Evolutionary conservation across 768 basidiomycete species (phyloP), one percentile per base, ranked within the genome.

Genomic region (Mycena vitilis): DNA sequence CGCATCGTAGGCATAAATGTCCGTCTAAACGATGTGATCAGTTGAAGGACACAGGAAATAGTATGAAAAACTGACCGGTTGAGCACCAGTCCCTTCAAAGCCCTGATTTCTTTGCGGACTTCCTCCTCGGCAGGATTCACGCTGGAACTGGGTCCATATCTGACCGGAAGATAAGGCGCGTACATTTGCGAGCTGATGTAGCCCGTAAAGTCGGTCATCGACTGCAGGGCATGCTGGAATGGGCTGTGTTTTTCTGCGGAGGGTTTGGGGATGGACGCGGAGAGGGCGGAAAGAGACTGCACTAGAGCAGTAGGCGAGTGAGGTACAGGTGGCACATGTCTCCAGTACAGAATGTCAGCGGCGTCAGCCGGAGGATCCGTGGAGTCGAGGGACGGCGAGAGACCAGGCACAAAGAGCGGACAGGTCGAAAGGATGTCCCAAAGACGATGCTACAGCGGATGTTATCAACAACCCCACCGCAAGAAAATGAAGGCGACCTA

Each of bases 111-210:
- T 66, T 88, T 84, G 65, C 87, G 85, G 15, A 94, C 75, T 63
- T 93, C 92, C 71, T 94, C 93, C 75, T 89, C 90, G 52, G 88
- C 82, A 2, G 85, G 81, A 45, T 74, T 76, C 38, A 79, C 60
- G 12, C 66, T 63, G 20, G 72, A 73, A 36, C 73, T 71, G 37
- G 69, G 70, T n/a, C 70, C 78, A 25, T 81, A 73, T 11, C 80
- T 78, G 13, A 80, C 71, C 3, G 80, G 72, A 49, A 81, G 81
- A 72, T 82, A 87, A 15, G 86, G 82, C 37, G 83, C 74, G 73
- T 93, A 94, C 3, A 91, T 86, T 71, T 93, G 91, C 11, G 91
- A 85, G 65, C 91, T 90, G 74, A 95, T 86, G 76, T 92, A 93
- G 7, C 93, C 93, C 0, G 93, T 94, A 68, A 95, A 85, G 72